A percentile compares a stretch with the other conserved stretches of the same genome.
phyloP scores from a whole-genome alignment of 2,329 filamentous ascomycete genomes.

The Eutypella sp. region DNA sequence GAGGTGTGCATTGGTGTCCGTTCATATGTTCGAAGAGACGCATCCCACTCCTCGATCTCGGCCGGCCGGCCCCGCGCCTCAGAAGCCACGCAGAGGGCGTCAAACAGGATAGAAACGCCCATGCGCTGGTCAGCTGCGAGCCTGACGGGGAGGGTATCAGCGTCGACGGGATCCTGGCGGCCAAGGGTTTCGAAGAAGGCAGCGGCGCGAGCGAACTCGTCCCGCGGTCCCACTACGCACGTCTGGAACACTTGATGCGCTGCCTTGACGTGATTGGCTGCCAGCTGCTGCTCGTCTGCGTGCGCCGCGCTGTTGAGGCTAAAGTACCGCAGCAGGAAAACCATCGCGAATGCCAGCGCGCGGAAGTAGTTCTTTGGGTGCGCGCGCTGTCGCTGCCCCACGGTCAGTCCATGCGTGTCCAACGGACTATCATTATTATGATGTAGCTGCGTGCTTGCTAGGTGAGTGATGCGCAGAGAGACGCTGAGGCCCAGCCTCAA shows the following conservation, averaged over 20 bases:
- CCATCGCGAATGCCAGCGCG: slow-evolving; percentile 24
- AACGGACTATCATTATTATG: slow-evolving; percentile 12
- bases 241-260: slow-evolving; percentile 24
- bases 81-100: slow-evolving; percentile 15
- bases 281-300: slow-evolving; percentile 23
- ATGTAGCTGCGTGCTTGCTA: slow-evolving; percentile 17
- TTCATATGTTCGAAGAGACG: no score
- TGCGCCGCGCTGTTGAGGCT: slow-evolving; percentile 17
- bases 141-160: slow-evolving; percentile 11
- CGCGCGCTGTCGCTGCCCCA: slow-evolving; percentile 11
- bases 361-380: slow-evolving; percentile 23
- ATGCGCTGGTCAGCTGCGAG: slow-evolving; percentile 20
- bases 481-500: slow-evolving; percentile 21
- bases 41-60: slow-evolving; percentile 8
- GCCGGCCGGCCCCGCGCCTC: slow-evolving; percentile 11
- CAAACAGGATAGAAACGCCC: slow-evolving; percentile 20
- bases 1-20: no score
- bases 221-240: slow-evolving; percentile 11
- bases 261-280: slow-evolving; percentile 23
- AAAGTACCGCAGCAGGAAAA: slow-evolving; percentile 27
- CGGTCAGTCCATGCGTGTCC: slow-evolving; percentile 7
- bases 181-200: slow-evolving; percentile 23
- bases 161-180: slow-evolving; percentile 15
- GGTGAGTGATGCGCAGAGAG: slow-evolving; percentile 22
- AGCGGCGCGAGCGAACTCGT: slow-evolving; percentile 21